Base-by-base conservation (phyloP, 2,329 filamentous ascomycete genomes). In the Arthrinium phaeospermum region DNA sequence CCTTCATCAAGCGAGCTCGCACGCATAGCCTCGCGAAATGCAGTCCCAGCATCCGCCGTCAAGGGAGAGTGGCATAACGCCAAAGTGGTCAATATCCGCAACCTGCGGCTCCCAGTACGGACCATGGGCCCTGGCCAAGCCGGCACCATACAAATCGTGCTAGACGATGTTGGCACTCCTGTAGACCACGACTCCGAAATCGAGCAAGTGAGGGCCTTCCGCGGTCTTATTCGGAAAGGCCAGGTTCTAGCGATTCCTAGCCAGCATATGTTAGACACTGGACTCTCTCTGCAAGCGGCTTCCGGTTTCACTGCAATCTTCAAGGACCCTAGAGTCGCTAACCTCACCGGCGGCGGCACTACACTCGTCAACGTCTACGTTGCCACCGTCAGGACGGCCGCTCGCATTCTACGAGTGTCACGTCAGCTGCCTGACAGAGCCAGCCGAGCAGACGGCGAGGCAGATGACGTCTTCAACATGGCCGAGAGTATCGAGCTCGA, bases 11-110 rank as follows among this genome's bases (percentile, higher is more conserved):
- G 86, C 6, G 88, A 90, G 75, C 84, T 89, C 70, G 84, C 85
- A 30, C 86, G 85, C 41, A 83, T 87, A 70, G 85, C 86, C n/a
- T 84, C 86, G 71, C 85, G 85, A n/a, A 88, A 87, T 76, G 82
- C 88, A 47, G 80, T 88, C 53, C 84, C 87, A 8, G 86, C 87
- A 27, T 87, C 87, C 19, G 80, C 85, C 3, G 85, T 83, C 77
- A 89, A 86, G 75, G 90, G 87, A 22, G 92, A 94, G 81, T 98
- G 96, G 96, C 91, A 94, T 74, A 87, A 87, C 34, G 94, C 96
- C 7, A 91, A 89, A 61, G 91, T 98, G 70, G 91, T 94, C 64
- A 98, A 95, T 77, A 91, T 98, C 61, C 92, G 96, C 30, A 97
- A 98, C 76, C 86, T 99, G 12, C 91, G 96, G 6, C 86, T 98